A percentile compares a stretch with the other conserved stretches of the same genome.
Evolutionary conservation across 2,329 filamentous ascomycete genomes (phyloP).

Genomic region (Claviceps capensis): DNA sequence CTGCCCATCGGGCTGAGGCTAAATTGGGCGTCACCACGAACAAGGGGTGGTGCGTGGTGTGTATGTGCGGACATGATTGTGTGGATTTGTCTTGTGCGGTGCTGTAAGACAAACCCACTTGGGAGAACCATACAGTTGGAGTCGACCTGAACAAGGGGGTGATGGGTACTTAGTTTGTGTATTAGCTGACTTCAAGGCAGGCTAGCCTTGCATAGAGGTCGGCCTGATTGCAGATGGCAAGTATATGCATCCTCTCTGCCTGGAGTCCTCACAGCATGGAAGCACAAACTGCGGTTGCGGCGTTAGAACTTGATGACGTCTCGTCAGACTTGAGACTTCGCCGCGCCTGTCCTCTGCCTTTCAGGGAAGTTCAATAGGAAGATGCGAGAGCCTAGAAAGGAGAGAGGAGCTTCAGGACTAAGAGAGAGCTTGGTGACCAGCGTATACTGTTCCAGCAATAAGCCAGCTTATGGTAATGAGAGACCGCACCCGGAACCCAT

Average conservation of each 20-base stretch:
- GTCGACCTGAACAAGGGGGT: not conserved
- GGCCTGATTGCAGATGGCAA: not conserved
- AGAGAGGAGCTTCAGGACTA: not conserved
- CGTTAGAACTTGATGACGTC: not conserved
- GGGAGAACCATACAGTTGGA: not conserved
- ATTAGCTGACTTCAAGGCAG: not conserved
- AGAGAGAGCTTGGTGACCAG: not conserved
- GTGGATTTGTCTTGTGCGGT: not conserved
- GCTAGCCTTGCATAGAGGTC: not conserved
- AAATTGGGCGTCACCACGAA: conserved; percentile 1
- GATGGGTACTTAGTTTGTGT: not conserved
- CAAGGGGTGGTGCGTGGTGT: not conserved
- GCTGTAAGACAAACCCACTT: not conserved
- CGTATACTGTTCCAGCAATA: not conserved
- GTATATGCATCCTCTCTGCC: not conserved
- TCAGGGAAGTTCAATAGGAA: not conserved
- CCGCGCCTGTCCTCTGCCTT: not conserved
- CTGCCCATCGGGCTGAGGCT: not conserved
- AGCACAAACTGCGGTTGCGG: not conserved
- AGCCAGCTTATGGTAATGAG: not conserved
- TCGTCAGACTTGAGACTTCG: not conserved
- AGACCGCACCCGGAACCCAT: not conserved
- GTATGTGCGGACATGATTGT: not conserved
- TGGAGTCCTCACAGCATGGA: not conserved
- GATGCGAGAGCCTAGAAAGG: not conserved